Evolutionary conservation across 306 rosid species (phyloP).

Genomic region (Inga laurina): DNA sequence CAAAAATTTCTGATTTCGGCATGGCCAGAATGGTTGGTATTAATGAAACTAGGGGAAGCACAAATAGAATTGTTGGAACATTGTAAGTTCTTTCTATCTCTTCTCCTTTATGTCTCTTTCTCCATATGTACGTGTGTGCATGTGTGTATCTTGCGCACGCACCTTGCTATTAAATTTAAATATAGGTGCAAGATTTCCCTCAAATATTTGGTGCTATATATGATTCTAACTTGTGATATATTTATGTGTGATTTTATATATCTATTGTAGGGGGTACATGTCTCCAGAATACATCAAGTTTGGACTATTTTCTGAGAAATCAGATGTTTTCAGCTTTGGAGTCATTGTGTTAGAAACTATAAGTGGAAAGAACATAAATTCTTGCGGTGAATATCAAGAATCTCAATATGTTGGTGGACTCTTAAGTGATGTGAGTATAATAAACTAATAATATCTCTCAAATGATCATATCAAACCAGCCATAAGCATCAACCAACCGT

Average conservation of each 20-base stretch:
- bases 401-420: not conserved
- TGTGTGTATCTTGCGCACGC: too few relatives aligned
- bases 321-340: not conserved
- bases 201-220: too few relatives aligned
- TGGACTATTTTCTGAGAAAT: not conserved
- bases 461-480: too few relatives aligned
- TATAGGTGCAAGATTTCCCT: not conserved
- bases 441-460: not conserved
- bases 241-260: not conserved
- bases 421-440: not conserved
- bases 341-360: not conserved
- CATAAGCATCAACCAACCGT: not conserved
- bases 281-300: not conserved
- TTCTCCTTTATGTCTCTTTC: not conserved
- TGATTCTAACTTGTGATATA: not conserved
- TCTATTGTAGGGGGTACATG: not conserved
- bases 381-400: not conserved
- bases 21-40: not conserved
- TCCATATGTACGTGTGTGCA: not conserved
- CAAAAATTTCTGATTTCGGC: not conserved
- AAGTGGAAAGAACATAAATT: not conserved
- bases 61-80: not conserved
- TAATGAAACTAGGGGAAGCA: not conserved
- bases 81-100: not conserved
- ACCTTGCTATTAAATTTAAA: not conserved